Evolutionary conservation across 495 filamentous ascomycete genomes (phyloP), one percentile per base, ranked within the genome.

Genomic region (Trichoderma gamsii): DNA sequence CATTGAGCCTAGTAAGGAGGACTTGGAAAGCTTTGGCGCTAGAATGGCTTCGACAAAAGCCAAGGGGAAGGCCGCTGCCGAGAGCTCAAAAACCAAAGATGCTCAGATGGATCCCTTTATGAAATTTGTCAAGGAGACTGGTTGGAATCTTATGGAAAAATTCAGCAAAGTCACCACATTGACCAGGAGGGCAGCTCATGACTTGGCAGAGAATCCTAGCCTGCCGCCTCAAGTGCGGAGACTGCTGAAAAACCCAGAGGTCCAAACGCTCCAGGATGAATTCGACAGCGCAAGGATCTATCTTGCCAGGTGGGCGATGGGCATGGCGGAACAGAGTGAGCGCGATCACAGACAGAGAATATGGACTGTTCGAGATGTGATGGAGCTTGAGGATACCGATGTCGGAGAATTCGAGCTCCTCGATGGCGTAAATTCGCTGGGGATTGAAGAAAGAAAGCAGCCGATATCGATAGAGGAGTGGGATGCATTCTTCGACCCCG

Each of bases 231-330:
- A 97, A 73, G 86, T 98, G 35, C 85, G 89, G 71, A 85, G 92
- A 66, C 71, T 99, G 74, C 86, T 98, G 80, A 86, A 88, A 72
- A 97, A 96, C 67, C 96, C 95, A 0, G 93, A 99, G 74, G 93
- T 99, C 13, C 93, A 97, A 77, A 97, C 92, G 0, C 72, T 99
- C 63, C 92, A 95, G 75, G 93, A 97, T 69, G 95, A 99, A 75
- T 99, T 98, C 70, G 96, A 98, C 77, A 96, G 92, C 72, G 95
- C 96, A 7, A 84, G 95, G 69, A 80, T 99, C 46, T 99, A 99
- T 72, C 82, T 99, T 27, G 95, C 95, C 3, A 83, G 95, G 61
- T 99, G 95, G 95, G 95, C 95, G 0, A 98, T 98, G 95, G 96
- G 92, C 1, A 96, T 99, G 66, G 92, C 94, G 0, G 95, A 99